Percentiles rank a stretch among this genome's conserved stretches.
These are phyloP conservation scores for Candida sanyaensis DNA, from an alignment of 1,139 yeast species.

Conservation along the genomic window DNA sequence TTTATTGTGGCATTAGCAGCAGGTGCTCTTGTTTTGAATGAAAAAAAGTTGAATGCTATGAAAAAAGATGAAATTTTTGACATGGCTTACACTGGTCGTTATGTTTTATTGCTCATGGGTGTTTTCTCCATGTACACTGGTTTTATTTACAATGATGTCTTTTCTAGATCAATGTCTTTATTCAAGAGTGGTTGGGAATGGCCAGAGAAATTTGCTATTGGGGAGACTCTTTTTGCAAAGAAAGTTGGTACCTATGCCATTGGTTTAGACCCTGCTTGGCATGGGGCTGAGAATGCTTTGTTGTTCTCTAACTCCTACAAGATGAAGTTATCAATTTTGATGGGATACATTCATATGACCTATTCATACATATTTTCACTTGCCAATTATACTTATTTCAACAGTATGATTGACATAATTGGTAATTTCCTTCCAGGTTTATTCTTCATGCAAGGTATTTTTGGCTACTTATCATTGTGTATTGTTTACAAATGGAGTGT, in stretches of 20 bases:
- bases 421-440: slow-evolving; percentile 83
- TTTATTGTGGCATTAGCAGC: slow-evolving; percentile 65
- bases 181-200: slow-evolving; percentile 78
- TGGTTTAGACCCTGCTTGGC: slow-evolving; percentile 82
- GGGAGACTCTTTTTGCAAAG: slow-evolving; percentile 58
- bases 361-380: slow-evolving; percentile 71
- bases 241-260: slow-evolving; percentile 61
- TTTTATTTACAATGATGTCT: slow-evolving; percentile 71
- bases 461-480: slow-evolving; percentile 72
- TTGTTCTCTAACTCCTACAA: slow-evolving; percentile 77
- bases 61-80: slow-evolving; percentile 79
- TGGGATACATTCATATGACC: slow-evolving; percentile 81
- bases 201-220: slow-evolving; percentile 60
- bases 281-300: slow-evolving; percentile 75
- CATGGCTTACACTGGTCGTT: slow-evolving; percentile 79
- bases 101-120: slow-evolving; percentile 74
- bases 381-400: slow-evolving; percentile 60
- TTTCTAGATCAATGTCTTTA: slow-evolving; percentile 74
- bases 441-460: slow-evolving; percentile 80
- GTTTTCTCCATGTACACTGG: slow-evolving; percentile 80
- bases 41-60: slow-evolving; percentile 57
- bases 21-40: slow-evolving; percentile 57
- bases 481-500: slow-evolving; percentile 80
- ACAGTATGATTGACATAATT: slow-evolving; percentile 63
- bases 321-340: slow-evolving; percentile 77